Evolutionary conservation across 305 asterid genomes (phyloP).

Genomic region (Solanum hybrid): DNA sequence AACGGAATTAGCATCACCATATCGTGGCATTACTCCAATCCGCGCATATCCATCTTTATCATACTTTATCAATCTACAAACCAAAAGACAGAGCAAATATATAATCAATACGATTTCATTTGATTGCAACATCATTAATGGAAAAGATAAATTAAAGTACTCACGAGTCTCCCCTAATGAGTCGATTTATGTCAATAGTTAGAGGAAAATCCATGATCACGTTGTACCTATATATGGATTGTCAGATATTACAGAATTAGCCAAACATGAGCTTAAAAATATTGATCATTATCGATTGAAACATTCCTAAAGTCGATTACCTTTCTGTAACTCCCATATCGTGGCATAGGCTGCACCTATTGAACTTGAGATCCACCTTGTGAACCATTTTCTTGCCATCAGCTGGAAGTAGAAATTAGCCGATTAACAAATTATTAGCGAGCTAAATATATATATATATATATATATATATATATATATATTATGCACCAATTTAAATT

Average conservation of each 20-base stretch:
- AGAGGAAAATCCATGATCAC: slow-evolving; percentile 65
- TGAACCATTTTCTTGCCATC: slow-evolving; percentile 44
- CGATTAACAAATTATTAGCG: background rate
- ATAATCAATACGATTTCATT: background rate
- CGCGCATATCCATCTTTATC: slow-evolving; percentile 35
- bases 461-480: too few relatives aligned
- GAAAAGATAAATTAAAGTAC: slow-evolving; percentile 10
- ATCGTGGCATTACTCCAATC: slow-evolving; percentile 73
- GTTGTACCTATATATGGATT: slow-evolving; percentile 36
- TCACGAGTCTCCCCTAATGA: slow-evolving; percentile 54
- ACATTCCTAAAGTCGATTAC: slow-evolving; percentile 8
- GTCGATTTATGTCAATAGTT: slow-evolving; percentile 45
- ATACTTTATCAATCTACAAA: slow-evolving; percentile 37
- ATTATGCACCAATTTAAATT: background rate
- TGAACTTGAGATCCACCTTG: slow-evolving; percentile 41
- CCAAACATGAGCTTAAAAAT: background rate
- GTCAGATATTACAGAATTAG: background rate
- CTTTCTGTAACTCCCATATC: slow-evolving; percentile 50
- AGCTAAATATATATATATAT: too few relatives aligned
- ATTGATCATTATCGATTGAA: background rate
- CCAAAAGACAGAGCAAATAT: background rate
- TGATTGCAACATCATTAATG: background rate
- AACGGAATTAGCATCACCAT: slow-evolving; percentile 52
- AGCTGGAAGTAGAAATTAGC: slow-evolving; percentile 16
- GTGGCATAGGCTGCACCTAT: slow-evolving; percentile 51